phyloP scores from a whole-genome alignment of 139 green algal species.

The Tetradesmus lagerheimii region DNA sequence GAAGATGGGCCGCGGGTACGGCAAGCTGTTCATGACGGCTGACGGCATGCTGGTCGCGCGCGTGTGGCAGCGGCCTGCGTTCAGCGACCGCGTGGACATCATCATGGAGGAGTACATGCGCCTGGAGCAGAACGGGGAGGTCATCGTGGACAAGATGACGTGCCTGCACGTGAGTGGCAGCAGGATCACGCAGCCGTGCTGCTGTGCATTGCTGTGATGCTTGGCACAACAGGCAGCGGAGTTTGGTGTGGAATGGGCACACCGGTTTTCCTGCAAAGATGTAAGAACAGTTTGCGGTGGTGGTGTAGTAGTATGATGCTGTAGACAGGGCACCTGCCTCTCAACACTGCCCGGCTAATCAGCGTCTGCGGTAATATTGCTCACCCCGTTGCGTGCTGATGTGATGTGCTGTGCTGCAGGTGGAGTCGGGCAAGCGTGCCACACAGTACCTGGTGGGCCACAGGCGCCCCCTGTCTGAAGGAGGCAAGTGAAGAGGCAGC shows the following conservation, averaged over 20 bases:
- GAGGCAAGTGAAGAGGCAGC: not conserved
- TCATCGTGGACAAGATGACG: slow-evolving; percentile 17
- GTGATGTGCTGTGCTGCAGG: slow-evolving; percentile 15
- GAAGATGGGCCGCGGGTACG: not conserved
- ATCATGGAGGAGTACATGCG: slow-evolving; percentile 46
- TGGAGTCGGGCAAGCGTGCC: not conserved
- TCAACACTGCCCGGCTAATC: too few species aligned
- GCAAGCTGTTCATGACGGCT: slow-evolving; percentile 3
- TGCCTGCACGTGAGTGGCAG: not conserved
- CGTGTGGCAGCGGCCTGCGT: not conserved
- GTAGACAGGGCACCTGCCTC: too few species aligned
- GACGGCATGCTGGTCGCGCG: slow-evolving; percentile 11
- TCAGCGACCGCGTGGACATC: not conserved
- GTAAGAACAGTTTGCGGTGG: too few species aligned
- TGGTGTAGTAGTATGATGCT: too few species aligned
- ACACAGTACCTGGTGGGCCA: slow-evolving; percentile 15
- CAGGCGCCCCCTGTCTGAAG: not conserved
- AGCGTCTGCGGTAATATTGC: too few species aligned
- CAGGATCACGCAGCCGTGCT: too few species aligned
- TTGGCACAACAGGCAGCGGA: too few species aligned
- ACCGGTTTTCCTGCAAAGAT: too few species aligned
- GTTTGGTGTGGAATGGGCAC: too few species aligned
- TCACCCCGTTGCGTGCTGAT: not conserved
- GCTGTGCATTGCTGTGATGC: too few species aligned
- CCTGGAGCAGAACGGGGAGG: slow-evolving; percentile 6